Base-by-base conservation (phyloP, 805 yeast species). In the Kodamaea leandrae region DNA sequence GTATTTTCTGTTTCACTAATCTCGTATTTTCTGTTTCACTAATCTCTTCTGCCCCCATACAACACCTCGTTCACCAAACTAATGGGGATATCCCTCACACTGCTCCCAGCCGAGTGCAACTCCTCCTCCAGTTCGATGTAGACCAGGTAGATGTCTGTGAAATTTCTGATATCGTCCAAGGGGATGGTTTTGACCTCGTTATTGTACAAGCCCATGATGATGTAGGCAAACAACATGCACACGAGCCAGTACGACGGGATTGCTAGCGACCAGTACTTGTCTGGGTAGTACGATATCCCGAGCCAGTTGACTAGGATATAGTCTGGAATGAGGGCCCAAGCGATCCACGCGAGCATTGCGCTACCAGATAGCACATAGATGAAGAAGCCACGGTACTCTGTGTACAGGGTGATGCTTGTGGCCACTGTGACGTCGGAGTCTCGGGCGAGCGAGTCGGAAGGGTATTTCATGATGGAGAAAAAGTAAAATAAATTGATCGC, bases 371-470 rank as follows among this genome's bases (percentile, higher is more conserved):
- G 69, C 4, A 88, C 82, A 56, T 86, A 87, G 15, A 84, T 72
- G 24, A 91, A 86, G 63, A 89, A 93, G 8, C 97, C 96, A 53
- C 78, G 82, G 61, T 91, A 93, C 54, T 91, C 98, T 0, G 83
- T 78, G 51, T 77, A 74, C 38, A 78, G 76, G 0, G 82, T 72
- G 24, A 68, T 60, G 43, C 73, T 74, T 4, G 77, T 72, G 1
- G 81, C 73, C 0, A 80, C 81, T 0, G 76, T 81, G 13, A 80
- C 86, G 57, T 82, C 87, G 0, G 83, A 76, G 41, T 78, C 81
- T 28, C 86, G 54, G 0, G 87, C 86, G 5, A 82, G 60, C 13
- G 71, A 68, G 54, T 82, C 87, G 6, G 33, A 30, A 10, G 32
- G 32, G n/a, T n/a, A n/a, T n/a, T n/a, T n/a, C n/a, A n/a, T 21